Evolutionary conservation across 2,329 filamentous ascomycete species (phyloP), one percentile per base, ranked within the genome.

Genomic region (Elsinoe perseae): DNA sequence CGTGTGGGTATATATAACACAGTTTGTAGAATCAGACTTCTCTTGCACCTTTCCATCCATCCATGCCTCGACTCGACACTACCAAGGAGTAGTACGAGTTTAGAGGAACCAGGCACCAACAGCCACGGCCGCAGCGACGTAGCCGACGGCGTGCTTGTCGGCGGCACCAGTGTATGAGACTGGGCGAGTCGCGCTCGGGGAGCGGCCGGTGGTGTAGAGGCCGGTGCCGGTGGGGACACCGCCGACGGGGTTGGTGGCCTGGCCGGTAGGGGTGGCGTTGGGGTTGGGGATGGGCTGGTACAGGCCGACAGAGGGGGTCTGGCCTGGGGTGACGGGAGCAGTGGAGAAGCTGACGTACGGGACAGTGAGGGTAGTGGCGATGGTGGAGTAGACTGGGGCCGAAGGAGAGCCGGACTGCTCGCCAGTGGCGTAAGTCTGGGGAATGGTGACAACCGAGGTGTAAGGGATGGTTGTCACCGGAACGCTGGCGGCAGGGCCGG

Each of bases 271-370:
- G 8, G 66, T 66, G 21, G 59, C 58, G 28, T 69, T 69, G 18
- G 68, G 63, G 12, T 64, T 65, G 8, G 68, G 59, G 20, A 68
- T 57, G 28, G 69, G 69, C 52, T 65, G 66, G 36, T 57, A 65
- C 18, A 74, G 68, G 25, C 64, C 68, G 16, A 73, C 67, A 40
- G 58, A 58, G 9, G 60, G 60, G 28, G 64, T 66, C 20, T 67
- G 64, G 44, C 53, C 53, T 8, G 53, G 28, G 34, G 64, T 64
- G 54, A 64, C 58, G 18, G 68, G 67, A 25, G 65, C 58, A 30
- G 72, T 75, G 27, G 68, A 69, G 69, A 76, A 75, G 60, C 69
- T 65, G 9, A 75, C 72, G 60, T 73, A 70, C 0, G 75, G 75
- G 21, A 77, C 73, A 12, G 73, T 76, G 57, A 77, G 63, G 18